Evolutionary conservation across 2,329 filamentous ascomycete species (phyloP).

Genomic region (Cucurbitaria berberidis): DNA sequence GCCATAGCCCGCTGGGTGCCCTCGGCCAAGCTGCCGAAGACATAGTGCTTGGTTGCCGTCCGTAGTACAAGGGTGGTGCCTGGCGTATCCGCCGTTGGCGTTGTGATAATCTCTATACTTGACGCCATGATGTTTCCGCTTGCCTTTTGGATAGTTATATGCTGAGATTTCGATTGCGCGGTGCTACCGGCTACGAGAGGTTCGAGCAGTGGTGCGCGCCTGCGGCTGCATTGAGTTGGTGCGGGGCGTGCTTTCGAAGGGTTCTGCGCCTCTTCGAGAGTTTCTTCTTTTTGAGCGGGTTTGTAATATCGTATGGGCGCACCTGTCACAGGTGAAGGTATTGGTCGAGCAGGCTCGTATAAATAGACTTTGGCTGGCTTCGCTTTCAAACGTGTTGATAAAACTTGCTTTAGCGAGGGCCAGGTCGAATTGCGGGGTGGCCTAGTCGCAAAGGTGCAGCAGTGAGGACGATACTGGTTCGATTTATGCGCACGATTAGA

Average conservation of each 20-base stretch:
- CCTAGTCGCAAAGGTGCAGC: conserved; percentile 4
- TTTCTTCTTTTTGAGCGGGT: background rate
- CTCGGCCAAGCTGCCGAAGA: conserved; percentile 83
- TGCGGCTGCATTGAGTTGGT: conserved; percentile 3
- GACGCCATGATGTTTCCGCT: conserved; percentile 66
- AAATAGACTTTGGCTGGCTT: no score
- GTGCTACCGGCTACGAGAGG: conserved; percentile 1
- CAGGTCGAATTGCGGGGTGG: background rate
- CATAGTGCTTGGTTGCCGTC: conserved; percentile 74
- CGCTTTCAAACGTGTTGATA: background rate
- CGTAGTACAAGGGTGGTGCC: conserved; percentile 79
- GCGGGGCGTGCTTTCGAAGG: background rate
- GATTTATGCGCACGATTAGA: background rate
- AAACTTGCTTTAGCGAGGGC: conserved; percentile 6
- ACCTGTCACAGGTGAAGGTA: no score
- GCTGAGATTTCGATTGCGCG: background rate
- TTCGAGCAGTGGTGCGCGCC: conserved; percentile 15
- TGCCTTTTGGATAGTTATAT: background rate
- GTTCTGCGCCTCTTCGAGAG: background rate
- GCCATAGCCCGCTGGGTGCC: conserved; percentile 80
- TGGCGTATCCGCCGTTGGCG: conserved; percentile 85
- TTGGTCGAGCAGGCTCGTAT: no score
- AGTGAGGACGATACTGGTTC: no score
- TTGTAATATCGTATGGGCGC: background rate
- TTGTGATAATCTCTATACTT: conserved; percentile 75